phyloP scores from a whole-genome alignment of 2,329 filamentous ascomycete genomes.

The Xylaria sp. region DNA sequence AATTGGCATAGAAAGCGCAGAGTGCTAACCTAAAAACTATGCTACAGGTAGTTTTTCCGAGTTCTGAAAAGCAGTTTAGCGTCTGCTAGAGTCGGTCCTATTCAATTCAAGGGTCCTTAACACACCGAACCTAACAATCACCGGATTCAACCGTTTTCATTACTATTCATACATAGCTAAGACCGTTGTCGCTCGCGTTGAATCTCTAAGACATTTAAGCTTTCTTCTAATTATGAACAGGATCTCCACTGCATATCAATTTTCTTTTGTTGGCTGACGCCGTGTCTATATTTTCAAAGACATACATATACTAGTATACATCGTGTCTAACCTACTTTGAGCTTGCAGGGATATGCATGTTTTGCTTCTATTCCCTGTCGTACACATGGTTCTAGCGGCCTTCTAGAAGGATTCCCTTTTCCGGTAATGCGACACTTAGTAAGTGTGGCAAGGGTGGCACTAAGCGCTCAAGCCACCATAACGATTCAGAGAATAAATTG shows the following conservation, averaged over 20 bases:
- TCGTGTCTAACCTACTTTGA: background rate
- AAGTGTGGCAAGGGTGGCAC: slow-evolving; percentile 10
- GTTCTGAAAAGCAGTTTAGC: background rate
- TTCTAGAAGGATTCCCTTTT: slow-evolving; percentile 35
- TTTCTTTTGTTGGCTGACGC: background rate
- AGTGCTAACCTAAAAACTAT: background rate
- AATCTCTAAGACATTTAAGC: no score
- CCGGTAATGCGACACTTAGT: background rate
- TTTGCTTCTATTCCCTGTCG: slow-evolving; percentile 28
- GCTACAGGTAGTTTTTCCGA: background rate
- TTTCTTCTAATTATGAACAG: background rate
- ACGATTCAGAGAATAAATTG: background rate
- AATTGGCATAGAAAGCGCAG: background rate
- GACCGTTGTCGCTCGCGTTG: no score
- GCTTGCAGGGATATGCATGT: slow-evolving; percentile 19
- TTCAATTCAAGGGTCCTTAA: background rate
- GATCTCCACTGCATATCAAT: background rate
- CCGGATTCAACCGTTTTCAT: slow-evolving; percentile 6
- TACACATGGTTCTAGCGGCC: slow-evolving; percentile 39
- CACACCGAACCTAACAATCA: background rate
- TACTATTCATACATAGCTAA: background rate
- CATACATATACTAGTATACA: background rate
- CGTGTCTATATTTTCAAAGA: background rate
- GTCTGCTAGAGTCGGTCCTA: slow-evolving; percentile 8
- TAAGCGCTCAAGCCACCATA: slow-evolving; percentile 19